A percentile compares a stretch with the other conserved stretches of the same genome.
phyloP scores from a whole-genome alignment of 179 eudicot species.

The Kewa caespitosa region DNA sequence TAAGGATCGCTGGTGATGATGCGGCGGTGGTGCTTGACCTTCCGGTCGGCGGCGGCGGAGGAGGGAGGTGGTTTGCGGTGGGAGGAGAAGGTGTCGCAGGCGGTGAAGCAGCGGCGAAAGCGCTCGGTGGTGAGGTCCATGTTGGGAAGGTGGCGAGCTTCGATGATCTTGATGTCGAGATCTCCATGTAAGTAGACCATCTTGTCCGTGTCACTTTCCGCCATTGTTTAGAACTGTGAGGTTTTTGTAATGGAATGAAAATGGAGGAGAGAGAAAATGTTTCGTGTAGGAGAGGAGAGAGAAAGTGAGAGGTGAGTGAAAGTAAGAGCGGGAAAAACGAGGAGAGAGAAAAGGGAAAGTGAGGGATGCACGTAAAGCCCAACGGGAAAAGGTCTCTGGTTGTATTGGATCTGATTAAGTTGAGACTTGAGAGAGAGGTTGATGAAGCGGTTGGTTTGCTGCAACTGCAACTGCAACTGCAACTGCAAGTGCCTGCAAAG shows the following conservation, averaged over 20 bases:
- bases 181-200: conserved; percentile 66
- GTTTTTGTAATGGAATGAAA: not conserved
- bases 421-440: too few species aligned
- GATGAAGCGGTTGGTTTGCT: too few species aligned
- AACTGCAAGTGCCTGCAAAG: too few species aligned
- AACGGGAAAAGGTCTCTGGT: not conserved
- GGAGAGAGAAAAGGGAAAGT: not conserved
- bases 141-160: conserved; percentile 69
- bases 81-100: conserved; percentile 40
- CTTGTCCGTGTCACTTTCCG: conserved; percentile 33
- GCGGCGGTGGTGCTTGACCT: conserved; percentile 42
- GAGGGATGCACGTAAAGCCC: not conserved
- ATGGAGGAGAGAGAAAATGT: not conserved
- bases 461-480: too few species aligned
- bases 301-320: not conserved
- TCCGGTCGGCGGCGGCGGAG: conserved; percentile 7
- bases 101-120: conserved; percentile 61
- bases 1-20: conserved; percentile 91
- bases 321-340: not conserved
- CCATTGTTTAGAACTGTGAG: conserved; percentile 21
- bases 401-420: too few species aligned
- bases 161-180: conserved; percentile 47
- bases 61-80: not conserved
- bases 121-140: conserved; percentile 66
- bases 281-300: not conserved